These are phyloP conservation scores for Lolium rigidum DNA, from an alignment of 176 grass and related monocot species.

Conservation along the genomic window DNA sequence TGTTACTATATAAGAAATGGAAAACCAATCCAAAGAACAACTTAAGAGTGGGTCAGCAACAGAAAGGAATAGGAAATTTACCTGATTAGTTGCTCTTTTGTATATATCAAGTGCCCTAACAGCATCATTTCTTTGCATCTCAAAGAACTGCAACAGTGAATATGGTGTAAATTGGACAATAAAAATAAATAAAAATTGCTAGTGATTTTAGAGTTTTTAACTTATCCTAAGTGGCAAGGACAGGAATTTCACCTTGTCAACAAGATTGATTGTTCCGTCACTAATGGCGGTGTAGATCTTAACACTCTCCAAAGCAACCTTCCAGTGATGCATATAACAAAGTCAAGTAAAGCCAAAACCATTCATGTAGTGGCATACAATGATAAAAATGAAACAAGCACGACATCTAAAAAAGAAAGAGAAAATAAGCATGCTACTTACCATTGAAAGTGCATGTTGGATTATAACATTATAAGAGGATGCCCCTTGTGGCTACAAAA, in stretches of 20 bases:
- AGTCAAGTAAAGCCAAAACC: conserved; percentile 42
- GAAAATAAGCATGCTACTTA: conserved; percentile 42
- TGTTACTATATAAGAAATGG: not conserved
- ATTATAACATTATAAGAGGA: conserved; percentile 95
- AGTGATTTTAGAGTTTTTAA: conserved; percentile 15
- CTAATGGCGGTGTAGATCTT: conserved; percentile 97
- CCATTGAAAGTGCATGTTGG: conserved; percentile 94
- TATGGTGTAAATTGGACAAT: conserved; percentile 38
- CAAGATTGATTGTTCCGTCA: conserved; percentile 91
- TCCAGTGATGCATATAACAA: conserved; percentile 48
- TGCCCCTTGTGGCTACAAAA: conserved; percentile 80
- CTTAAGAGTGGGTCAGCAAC: not conserved
- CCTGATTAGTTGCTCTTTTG: conserved; percentile 94
- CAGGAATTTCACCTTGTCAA: conserved; percentile 82
- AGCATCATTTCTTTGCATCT: conserved; percentile 96
- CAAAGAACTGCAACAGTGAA: conserved; percentile 83
- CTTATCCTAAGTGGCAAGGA: not conserved
- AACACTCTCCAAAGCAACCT: conserved; percentile 94
- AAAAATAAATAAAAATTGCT: conserved; percentile 40
- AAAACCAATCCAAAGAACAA: not conserved
- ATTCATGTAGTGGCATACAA: not conserved
- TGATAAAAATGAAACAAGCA: conserved; percentile 38
- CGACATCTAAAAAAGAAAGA: not conserved
- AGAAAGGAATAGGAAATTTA: conserved; percentile 36
- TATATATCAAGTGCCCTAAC: conserved; percentile 97